Evolutionary conservation across 768 basidiomycete species (phyloP), one percentile per base, ranked within the genome.

Genomic region (Mrakia frigida): DNA sequence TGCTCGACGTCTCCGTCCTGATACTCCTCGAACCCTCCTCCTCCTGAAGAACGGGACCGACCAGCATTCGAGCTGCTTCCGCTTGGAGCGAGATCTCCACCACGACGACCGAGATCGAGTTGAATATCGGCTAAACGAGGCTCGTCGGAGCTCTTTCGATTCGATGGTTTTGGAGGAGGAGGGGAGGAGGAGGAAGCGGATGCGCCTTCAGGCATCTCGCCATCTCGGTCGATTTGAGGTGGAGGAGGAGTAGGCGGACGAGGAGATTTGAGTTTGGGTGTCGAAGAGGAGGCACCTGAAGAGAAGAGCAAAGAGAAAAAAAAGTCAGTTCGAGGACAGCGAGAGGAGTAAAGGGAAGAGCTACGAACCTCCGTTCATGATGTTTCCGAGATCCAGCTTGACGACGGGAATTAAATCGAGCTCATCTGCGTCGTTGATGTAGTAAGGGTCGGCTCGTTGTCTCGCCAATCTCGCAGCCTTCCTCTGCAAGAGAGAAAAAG

Each of bases 381-480:
- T 41, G 31, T 79, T 63, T 37, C 70, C 79, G 33, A 84, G 74
- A 59, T 96, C 92, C 65, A 98, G 84, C 77, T 86, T 88, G 41
- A 98, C 92, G 33, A 99, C 88, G 0, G 96, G 95, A 83, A 98
- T 98, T 13, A 90, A 88, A 80, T 97, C 94, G n/a, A 97, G 79
- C 81, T 97, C 93, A 18, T 88, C 87, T 0, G 79, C 77, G 6
- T 79, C 77, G 13, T 79, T 86, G 79, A 97, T 89, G 83, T 97
- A 95, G 84, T 94, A 97, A 6, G 95, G 94, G 81, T 98, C 94
- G 78, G 93, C 92, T 56, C 88, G 88, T 78, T 90, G 85, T 77
- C 90, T 88, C 70, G 90, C 93, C 68, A 89, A 84, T 41, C 92
- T 87, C 79, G 91, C 92, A 37, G 88, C 89, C 79, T 89, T 90